These are phyloP conservation scores for Macrophomina phaseolina DNA, from an alignment of 2,329 filamentous ascomycete species.

Conservation along the genomic window DNA sequence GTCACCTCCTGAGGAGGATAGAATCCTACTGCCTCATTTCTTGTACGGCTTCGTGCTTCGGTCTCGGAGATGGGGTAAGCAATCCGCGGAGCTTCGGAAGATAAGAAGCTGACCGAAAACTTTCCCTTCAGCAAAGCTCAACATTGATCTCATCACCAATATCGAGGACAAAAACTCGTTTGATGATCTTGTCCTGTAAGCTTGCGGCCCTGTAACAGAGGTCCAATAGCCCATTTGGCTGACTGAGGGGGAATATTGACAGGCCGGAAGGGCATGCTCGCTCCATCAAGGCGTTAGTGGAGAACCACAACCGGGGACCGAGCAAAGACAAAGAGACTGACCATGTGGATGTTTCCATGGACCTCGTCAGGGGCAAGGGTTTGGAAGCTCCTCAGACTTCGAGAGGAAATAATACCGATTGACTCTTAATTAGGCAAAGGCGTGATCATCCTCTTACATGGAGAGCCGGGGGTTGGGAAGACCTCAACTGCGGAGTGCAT, in stretches of 20 bases:
- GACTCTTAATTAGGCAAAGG: background rate
- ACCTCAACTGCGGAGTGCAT: conserved; percentile 17
- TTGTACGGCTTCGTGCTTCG: background rate
- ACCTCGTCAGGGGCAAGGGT: conserved; percentile 1
- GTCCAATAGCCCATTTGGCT: background rate
- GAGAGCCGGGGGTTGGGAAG: conserved; percentile 10
- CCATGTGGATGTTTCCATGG: background rate
- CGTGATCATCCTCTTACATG: conserved; percentile 13
- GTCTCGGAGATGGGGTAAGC: conserved; percentile 6
- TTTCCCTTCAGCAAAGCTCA: background rate
- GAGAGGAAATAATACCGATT: background rate
- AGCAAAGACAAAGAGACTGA: background rate
- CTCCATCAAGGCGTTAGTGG: background rate
- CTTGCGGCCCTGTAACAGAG: background rate
- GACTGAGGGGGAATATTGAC: background rate
- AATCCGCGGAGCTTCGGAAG: background rate
- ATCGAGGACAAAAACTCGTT: conserved; percentile 3
- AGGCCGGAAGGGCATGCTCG: background rate
- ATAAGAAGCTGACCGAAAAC: background rate
- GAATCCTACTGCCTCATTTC: background rate
- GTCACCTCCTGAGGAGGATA: background rate
- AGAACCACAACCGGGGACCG: background rate
- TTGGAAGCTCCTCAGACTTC: too few species aligned
- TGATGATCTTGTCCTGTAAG: background rate
- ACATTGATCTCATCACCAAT: background rate